These are phyloP conservation scores for Camelina laxa DNA, from an alignment of 345 rosid genomes.

Conservation along the genomic window DNA sequence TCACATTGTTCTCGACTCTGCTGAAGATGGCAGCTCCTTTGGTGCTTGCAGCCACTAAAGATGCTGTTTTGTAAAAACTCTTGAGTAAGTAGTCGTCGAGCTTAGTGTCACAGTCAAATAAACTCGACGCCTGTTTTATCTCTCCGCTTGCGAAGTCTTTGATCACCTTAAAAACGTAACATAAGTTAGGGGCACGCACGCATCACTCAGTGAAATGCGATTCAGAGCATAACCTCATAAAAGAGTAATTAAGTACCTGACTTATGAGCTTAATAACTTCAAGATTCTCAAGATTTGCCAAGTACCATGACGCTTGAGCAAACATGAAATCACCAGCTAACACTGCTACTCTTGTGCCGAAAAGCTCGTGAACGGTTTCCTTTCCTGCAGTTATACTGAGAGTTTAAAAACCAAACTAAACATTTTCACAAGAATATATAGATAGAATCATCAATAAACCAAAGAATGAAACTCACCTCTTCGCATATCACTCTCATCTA, in stretches of 20 bases:
- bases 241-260: conserved; percentile 52
- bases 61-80: conserved; percentile 86
- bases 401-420: background rate
- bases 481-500: conserved; percentile 91
- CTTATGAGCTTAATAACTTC: conserved; percentile 89
- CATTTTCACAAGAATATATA: background rate
- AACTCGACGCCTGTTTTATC: conserved; percentile 86
- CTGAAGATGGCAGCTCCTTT: conserved; percentile 85
- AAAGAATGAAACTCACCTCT: conserved; percentile 61
- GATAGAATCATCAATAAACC: background rate
- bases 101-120: conserved; percentile 69
- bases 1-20: conserved; percentile 47
- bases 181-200: background rate
- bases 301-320: conserved; percentile 93
- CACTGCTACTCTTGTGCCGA: conserved; percentile 80
- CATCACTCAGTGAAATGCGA: background rate
- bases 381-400: conserved; percentile 48
- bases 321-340: conserved; percentile 91
- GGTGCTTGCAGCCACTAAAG: conserved; percentile 83
- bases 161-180: conserved; percentile 56
- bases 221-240: background rate
- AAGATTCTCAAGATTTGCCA: conserved; percentile 84
- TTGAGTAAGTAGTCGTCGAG: conserved; percentile 80
- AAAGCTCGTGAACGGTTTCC: conserved; percentile 74
- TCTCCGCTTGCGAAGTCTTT: conserved; percentile 95